Evolutionary conservation across 179 eudicot genomes (phyloP).

Genomic region (Drosera spatulata): DNA sequence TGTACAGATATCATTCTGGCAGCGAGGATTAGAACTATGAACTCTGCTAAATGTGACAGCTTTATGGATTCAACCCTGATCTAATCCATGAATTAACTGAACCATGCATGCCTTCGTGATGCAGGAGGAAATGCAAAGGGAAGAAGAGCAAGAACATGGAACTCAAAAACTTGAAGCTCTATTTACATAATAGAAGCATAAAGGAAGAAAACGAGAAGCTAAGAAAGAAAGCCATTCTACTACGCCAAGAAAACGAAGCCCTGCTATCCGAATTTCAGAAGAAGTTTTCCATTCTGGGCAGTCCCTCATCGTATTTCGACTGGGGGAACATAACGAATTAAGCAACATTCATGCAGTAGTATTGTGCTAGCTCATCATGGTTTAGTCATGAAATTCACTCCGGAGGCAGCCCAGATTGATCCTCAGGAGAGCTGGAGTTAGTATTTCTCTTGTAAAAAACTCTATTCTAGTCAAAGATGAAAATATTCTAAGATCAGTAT

Average conservation of each 20-base stretch:
- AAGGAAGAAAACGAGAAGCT: conserved; percentile 27
- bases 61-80: not conserved
- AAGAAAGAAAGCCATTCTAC: conserved; percentile 23
- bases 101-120: not conserved
- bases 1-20: not conserved
- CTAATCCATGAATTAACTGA: not conserved
- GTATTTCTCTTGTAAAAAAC: too few species aligned
- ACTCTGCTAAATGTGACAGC: not conserved
- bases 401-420: too few species aligned
- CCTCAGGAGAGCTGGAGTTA: too few species aligned
- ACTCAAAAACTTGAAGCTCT: conserved; percentile 27
- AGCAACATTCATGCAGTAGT: too few species aligned
- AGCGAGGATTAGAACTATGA: not conserved
- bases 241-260: conserved; percentile 25
- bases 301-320: not conserved
- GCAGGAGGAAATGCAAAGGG: conserved; percentile 28
- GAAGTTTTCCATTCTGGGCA: conserved; percentile 7
- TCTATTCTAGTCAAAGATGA: too few species aligned
- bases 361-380: too few species aligned
- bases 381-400: too few species aligned
- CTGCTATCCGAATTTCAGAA: conserved; percentile 23
- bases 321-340: too few species aligned
- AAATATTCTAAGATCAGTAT: too few species aligned
- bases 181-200: conserved; percentile 26
- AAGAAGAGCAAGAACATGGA: conserved; percentile 21